Evolutionary conservation across 2,329 filamentous ascomycete genomes (phyloP), one percentile per base, ranked within the genome.

Genomic region (Polychaeton citri): DNA sequence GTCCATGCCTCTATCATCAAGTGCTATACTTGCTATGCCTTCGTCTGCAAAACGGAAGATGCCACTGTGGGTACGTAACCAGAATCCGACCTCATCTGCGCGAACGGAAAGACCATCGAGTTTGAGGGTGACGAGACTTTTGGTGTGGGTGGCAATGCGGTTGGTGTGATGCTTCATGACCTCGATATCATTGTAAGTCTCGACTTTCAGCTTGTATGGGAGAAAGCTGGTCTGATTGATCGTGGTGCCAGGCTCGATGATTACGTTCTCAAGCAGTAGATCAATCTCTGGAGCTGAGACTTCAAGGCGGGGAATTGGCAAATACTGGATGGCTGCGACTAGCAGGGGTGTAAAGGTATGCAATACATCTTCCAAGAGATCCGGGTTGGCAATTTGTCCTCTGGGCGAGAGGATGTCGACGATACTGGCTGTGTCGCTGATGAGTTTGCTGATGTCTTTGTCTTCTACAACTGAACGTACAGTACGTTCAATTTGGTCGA

Each of bases 241-340:
- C 0, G 85, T 92, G 38, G 69, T 69, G 5, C 88, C 88, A 0
- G 88, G 88, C 52, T 95, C 84, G 20, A 96, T 69, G 40, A 96
- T 81, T 20, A 96, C 66, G 44, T 93, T 95, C 53, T 96, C 88
- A 2, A 96, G 64, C 1, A 96, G 64, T 4, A 96, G 71, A 48
- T 95, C 87, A 37, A 93, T 68, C 21, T 82, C 76, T 0, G 86
- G 87, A 3, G 79, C 81, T 1, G 83, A 81, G 4, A 95, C 67
- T 57, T 95, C 88, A n/a, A 95, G 60, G 4, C 88, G 79, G 0
- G 87, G 87, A 35, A 96, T 90, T 0, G 88, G 88, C 3, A 96
- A 64, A 58, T 85, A 86, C 54, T 95, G 86, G 20, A 96, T 69
- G 2, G 75, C 74, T 45, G 83, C 71, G 38, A 95, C 72, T 3